phyloP scores from a whole-genome alignment of 345 rosid species.

The Pseudoturritis turrita region DNA sequence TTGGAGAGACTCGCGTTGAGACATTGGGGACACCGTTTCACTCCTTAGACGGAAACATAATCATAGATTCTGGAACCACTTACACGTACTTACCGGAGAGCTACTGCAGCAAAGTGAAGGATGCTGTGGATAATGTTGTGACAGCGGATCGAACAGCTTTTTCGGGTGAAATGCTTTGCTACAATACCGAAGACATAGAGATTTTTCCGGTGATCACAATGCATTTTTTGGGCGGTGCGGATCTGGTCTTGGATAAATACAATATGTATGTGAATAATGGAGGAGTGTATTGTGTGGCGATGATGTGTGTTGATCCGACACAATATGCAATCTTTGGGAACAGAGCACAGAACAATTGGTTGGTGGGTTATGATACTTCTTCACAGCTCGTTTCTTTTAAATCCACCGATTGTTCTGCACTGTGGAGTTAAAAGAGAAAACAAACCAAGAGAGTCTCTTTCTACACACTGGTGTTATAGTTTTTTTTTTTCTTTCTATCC shows the following conservation, averaged over 20 bases:
- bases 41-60: neutral
- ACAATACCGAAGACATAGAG: neutral
- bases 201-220: neutral
- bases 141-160: neutral
- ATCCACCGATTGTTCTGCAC: neutral
- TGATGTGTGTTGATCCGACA: neutral
- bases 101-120: neutral
- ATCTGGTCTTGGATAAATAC: neutral
- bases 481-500: neutral
- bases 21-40: slow-evolving; percentile 13
- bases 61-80: slow-evolving; percentile 16
- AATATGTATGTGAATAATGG: neutral
- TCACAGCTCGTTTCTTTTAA: slow-evolving; percentile 10
- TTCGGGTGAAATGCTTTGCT: neutral
- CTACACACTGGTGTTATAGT: neutral
- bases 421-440: slow-evolving; percentile 1
- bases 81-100: neutral
- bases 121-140: neutral
- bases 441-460: neutral
- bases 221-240: neutral
- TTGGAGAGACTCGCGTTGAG: neutral
- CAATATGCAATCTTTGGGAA: neutral
- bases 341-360: slow-evolving; percentile 9
- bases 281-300: neutral
- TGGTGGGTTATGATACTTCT: slow-evolving; percentile 19